Conservation (phyloP, 1,284 basidiomycete genomes). For the Abortiporus biennis region DNA sequence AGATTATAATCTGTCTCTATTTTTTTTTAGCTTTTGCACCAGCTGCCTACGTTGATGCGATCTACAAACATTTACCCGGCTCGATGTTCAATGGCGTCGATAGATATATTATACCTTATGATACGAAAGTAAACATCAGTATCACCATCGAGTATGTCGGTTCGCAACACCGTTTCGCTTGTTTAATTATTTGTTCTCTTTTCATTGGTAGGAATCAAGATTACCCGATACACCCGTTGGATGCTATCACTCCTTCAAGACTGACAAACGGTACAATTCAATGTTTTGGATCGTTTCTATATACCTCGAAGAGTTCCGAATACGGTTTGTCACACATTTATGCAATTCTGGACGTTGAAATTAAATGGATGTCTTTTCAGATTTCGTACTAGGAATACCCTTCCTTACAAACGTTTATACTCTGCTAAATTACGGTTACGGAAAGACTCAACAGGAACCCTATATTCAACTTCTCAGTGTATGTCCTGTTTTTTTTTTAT, state of each 20-base stretch:
- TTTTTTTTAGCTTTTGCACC: conserved; percentile 13
- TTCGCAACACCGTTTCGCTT: too few relatives aligned
- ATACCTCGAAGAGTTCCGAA: not conserved
- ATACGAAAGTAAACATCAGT: conserved; percentile 11
- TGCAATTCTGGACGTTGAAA: not conserved
- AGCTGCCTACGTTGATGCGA: conserved; percentile 10
- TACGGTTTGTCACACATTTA: conserved; percentile 1
- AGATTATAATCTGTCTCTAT: too few relatives aligned
- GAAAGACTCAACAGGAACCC: conserved; percentile 4
- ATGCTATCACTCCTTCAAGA: not conserved
- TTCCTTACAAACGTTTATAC: conserved; percentile 12
- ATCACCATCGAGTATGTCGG: conserved; percentile 11
- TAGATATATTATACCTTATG: conserved; percentile 11
- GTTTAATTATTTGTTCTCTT: not conserved
- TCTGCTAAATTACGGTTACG: conserved; percentile 10
- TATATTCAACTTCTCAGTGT: conserved; percentile 13
- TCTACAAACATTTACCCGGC: conserved; percentile 11
- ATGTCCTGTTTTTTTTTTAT: not conserved
- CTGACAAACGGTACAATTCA: conserved; percentile 1
- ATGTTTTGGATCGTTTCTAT: conserved; percentile 2
- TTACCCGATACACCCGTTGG: conserved; percentile 11
- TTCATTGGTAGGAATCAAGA: not conserved
- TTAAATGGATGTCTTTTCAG: not conserved
- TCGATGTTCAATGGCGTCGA: conserved; percentile 4
- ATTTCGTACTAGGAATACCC: conserved; percentile 11